Evolutionary conservation across 1,139 yeast genomes (phyloP).

Genomic region (Candida albicans): DNA sequence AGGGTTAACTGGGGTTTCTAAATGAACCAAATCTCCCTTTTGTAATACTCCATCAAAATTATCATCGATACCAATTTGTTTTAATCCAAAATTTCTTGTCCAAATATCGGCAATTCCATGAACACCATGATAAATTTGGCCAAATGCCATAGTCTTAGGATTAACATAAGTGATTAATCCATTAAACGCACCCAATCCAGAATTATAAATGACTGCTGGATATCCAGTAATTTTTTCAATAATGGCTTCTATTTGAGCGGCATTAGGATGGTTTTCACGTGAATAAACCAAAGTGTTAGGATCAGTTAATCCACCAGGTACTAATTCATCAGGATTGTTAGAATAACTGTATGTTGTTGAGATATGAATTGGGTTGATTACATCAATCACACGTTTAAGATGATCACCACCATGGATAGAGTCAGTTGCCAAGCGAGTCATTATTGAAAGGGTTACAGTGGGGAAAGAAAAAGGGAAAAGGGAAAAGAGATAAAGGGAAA

Average conservation of each 20-base stretch:
- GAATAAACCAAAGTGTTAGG: slow-evolving; percentile 51
- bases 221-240: slow-evolving; percentile 58
- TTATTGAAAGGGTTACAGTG: slow-evolving; percentile 12
- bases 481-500: background rate
- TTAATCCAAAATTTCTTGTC: slow-evolving; percentile 58
- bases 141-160: slow-evolving; percentile 76
- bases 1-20: slow-evolving; percentile 91
- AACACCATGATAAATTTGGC: slow-evolving; percentile 84
- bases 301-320: slow-evolving; percentile 31
- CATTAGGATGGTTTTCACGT: slow-evolving; percentile 70
- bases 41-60: slow-evolving; percentile 46
- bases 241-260: slow-evolving; percentile 64
- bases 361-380: slow-evolving; percentile 78
- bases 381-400: slow-evolving; percentile 49
- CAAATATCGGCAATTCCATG: slow-evolving; percentile 67
- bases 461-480: background rate
- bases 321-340: slow-evolving; percentile 51
- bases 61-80: slow-evolving; percentile 50
- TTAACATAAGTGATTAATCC: slow-evolving; percentile 71
- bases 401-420: slow-evolving; percentile 66
- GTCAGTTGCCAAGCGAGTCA: slow-evolving; percentile 51
- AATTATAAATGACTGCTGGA: slow-evolving; percentile 61
- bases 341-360: slow-evolving; percentile 76
- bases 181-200: slow-evolving; percentile 80
- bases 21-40: slow-evolving; percentile 74